phyloP scores from a whole-genome alignment of 2,329 filamentous ascomycete species.

The Plectosphaerella plurivora region DNA sequence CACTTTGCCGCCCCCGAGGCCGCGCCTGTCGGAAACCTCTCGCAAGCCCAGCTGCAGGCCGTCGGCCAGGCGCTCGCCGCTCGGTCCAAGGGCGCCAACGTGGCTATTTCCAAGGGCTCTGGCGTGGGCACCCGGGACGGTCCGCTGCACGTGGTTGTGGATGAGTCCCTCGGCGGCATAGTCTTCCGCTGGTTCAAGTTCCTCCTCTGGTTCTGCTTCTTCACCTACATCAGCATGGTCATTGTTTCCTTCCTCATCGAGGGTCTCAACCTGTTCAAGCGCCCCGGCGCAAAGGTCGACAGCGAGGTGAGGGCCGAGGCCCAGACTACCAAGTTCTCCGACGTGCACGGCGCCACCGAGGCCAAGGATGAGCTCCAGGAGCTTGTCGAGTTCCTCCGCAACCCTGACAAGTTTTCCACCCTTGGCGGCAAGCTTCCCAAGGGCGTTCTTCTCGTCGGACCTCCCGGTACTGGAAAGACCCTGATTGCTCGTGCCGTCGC shows the following conservation, averaged over 20 bases:
- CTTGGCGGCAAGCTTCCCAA: conserved; percentile 96
- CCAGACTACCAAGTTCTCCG: conserved; percentile 84
- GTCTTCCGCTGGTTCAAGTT: conserved; percentile 94
- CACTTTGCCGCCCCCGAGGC: conserved; percentile 20
- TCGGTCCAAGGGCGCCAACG: conserved; percentile 61
- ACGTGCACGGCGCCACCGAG: conserved; percentile 96
- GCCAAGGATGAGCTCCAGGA: conserved; percentile 98
- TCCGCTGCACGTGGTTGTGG: conserved; percentile 93
- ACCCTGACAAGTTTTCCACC: conserved; percentile 87
- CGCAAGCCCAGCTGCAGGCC: conserved; percentile 64
- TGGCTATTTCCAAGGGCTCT: conserved; percentile 46
- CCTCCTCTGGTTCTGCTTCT: conserved; percentile 69
- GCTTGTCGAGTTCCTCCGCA: conserved; percentile 91
- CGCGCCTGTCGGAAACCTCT: conserved; percentile 33
- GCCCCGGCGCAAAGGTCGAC: conserved; percentile 66
- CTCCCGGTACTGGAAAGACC: conserved; percentile 96
- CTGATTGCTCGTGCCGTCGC: conserved; percentile 92
- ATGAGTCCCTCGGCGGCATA: conserved; percentile 74
- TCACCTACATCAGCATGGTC: conserved; percentile 75
- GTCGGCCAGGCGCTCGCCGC: conserved; percentile 80
- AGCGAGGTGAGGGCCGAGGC: conserved; percentile 90
- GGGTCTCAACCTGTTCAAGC: conserved; percentile 72
- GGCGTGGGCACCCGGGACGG: conserved; percentile 72
- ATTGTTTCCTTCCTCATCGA: conserved; percentile 80
- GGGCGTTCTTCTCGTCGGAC: conserved; percentile 90